A percentile compares a stretch with the other conserved stretches of the same genome.
These are phyloP conservation scores for Paecilomyces formosus DNA, from an alignment of 2,329 filamentous ascomycete species.

Conservation along the genomic window DNA sequence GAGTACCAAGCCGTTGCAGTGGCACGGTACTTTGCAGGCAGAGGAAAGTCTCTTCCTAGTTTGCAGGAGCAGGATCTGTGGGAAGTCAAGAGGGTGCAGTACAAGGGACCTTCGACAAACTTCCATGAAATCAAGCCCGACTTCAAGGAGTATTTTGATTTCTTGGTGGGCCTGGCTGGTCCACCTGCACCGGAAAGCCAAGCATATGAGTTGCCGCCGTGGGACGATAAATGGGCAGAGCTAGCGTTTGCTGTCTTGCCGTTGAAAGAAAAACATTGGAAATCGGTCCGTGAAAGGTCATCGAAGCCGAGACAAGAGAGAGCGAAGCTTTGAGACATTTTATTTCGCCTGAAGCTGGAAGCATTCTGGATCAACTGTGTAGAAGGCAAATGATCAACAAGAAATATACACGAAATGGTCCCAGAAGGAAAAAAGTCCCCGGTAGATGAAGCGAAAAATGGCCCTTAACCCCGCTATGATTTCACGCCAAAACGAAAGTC, in stretches of 20 bases:
- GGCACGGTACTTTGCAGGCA: constrained; percentile 19
- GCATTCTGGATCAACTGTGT: background rate
- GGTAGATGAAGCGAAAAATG: background rate
- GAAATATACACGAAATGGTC: background rate
- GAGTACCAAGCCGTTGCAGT: constrained; percentile 25
- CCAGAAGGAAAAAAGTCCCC: background rate
- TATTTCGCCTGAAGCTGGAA: background rate
- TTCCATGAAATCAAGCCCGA: constrained; percentile 22
- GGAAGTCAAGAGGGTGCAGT: constrained; percentile 16
- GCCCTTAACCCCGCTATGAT: background rate
- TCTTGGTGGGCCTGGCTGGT: constrained; percentile 31
- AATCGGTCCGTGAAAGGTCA: background rate
- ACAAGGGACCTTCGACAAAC: constrained; percentile 10
- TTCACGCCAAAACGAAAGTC: background rate
- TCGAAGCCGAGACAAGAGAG: background rate
- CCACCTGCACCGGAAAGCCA: constrained; percentile 28
- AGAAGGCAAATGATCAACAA: background rate
- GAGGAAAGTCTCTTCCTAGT: constrained; percentile 11
- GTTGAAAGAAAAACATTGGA: background rate
- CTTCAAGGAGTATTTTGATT: constrained; percentile 34
- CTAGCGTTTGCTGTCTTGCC: background rate
- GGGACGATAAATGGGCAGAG: constrained; percentile 28
- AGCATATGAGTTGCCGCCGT: constrained; percentile 28
- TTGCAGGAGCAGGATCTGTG: constrained; percentile 16
- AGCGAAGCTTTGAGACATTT: constrained; percentile 6